Conservation (phyloP, 108 stramenopile species). For the Nitzschia sp. region DNA sequence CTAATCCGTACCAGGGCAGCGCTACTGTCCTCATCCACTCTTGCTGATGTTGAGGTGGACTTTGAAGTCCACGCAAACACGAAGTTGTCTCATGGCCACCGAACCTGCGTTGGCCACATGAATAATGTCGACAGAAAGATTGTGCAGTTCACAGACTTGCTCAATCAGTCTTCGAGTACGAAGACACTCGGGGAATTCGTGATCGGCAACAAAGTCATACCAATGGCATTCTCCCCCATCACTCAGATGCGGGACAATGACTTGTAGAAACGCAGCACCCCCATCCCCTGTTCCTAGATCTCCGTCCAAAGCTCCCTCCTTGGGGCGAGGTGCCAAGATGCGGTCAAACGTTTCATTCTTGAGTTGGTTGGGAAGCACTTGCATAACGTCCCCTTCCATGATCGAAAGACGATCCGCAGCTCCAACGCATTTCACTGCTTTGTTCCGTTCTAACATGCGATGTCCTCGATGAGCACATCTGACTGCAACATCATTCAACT, state of each 20-base stretch:
- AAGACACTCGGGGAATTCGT: slow-evolving; percentile 64
- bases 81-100: slow-evolving; percentile 81
- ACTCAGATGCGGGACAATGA: slow-evolving; percentile 66
- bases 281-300: slow-evolving; percentile 78
- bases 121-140: slow-evolving; percentile 60
- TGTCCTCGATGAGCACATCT: slow-evolving; percentile 61
- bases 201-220: slow-evolving; percentile 86
- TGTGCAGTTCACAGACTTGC: slow-evolving; percentile 44
- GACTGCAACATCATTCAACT: slow-evolving; percentile 72
- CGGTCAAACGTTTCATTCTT: slow-evolving; percentile 58
- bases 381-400: slow-evolving; percentile 74
- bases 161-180: slow-evolving; percentile 60
- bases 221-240: slow-evolving; percentile 78
- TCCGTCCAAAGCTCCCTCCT: slow-evolving; percentile 77
- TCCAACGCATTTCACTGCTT: slow-evolving; percentile 66
- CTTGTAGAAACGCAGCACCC: slow-evolving; percentile 57
- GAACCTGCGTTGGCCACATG: slow-evolving; percentile 79
- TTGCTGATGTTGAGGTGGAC: background rate
- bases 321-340: slow-evolving; percentile 80
- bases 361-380: slow-evolving; percentile 48
- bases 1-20: too few species aligned
- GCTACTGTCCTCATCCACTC: too few species aligned
- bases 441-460: slow-evolving; percentile 76
- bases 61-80: slow-evolving; percentile 79
- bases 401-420: slow-evolving; percentile 70